Evolutionary conservation across 1,284 basidiomycete species (phyloP), one percentile per base, ranked within the genome.

Genomic region (Gymnopus androsaceus): DNA sequence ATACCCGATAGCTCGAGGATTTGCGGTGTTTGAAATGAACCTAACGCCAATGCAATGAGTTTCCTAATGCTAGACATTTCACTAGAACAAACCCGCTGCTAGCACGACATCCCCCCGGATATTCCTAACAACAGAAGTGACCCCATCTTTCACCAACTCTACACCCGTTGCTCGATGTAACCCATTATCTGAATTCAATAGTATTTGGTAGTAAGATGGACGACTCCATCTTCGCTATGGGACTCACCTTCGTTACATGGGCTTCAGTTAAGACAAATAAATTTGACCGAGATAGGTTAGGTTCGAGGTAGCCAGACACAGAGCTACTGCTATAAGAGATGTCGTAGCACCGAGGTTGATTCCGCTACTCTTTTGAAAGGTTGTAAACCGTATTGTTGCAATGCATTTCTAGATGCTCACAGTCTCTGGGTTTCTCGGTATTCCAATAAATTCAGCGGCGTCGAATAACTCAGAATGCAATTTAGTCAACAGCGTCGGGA

Each of bases 61-160:
- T 7, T 48, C 45, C 23, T 33, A 36, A 7, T 2, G 36, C 17
- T 4, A 9, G 36, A 25, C 5, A 25, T 11, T 31, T 33, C 3
- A 7, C 15, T 14, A 30, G 15, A 36, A 34, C 46, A 59, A 56
- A 60, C 77, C 76, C 6, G 70, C 69, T 47, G 69, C 66, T 4
- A 79, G 38, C 15, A 79, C 70, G 7, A 77, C 67, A 36, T 79
- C 77, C 46, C 65, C 69, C 31, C 59, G n/a, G n/a, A n/a, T 67
- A 0, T 66, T 71, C 8, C 57, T 53, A 12, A 65, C 67, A 4
- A 66, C 61, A 21, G 66, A 66, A 5, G 27, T 51, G 2, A 44
- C 38, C 4, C 65, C 67, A n/a, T 55, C 61, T 14, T 60, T 57
- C 15, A 61, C 23, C 31, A 63, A 63, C 30, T 67, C 64, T 0